Base-by-base conservation (phyloP, 805 yeast genomes). In the Pichia membranifaciens region DNA sequence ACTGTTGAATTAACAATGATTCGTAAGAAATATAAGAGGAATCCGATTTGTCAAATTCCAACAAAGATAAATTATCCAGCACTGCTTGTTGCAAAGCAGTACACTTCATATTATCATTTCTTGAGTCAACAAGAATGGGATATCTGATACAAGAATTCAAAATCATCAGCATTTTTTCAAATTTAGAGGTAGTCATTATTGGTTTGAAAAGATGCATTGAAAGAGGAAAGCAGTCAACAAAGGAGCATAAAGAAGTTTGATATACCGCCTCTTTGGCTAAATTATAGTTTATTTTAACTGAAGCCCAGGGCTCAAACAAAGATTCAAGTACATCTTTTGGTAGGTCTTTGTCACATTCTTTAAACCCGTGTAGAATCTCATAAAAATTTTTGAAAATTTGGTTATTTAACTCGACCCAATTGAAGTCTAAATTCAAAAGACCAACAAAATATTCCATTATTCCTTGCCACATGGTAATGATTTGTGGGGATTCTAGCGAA, bases 61-160 rank as follows among this genome's bases (percentile, higher is more conserved):
- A 65, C 1, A 18, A 36, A 2, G 63, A 58, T 21, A 90, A 58
- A 35, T 76, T 76, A 0, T 67, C 68, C 25, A 87, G 58, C 1
- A 87, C 79, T 0, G 79, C 66, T 1, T 57, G 51, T 58, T 90
- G 98, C 38, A 91, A 65, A 9, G 73, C 70, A 0, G 96, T 77
- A 44, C 81, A 78, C 21, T 74, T 76, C 17, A 64, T 57, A 36
- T 70, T 67, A 59, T 88, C 96, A 4, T 67, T 60, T 31, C 70
- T 70, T 52, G 70, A 71, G 28, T 71, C 78, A 8, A 88, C 84
- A 33, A 87, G 68, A 12, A 84, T 72, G 1, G 95, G 95, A 61
- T 84, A 88, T 36, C 86, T 68, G 1, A 85, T 78, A 48, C 88
- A 79, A 15, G 80, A 71, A 55, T 78, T 78, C 57, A 91, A 73